Percentiles rank a stretch among this genome's conserved stretches.
phyloP scores from a whole-genome alignment of 177 flowering plant species.

The Telopea speciosissima region DNA sequence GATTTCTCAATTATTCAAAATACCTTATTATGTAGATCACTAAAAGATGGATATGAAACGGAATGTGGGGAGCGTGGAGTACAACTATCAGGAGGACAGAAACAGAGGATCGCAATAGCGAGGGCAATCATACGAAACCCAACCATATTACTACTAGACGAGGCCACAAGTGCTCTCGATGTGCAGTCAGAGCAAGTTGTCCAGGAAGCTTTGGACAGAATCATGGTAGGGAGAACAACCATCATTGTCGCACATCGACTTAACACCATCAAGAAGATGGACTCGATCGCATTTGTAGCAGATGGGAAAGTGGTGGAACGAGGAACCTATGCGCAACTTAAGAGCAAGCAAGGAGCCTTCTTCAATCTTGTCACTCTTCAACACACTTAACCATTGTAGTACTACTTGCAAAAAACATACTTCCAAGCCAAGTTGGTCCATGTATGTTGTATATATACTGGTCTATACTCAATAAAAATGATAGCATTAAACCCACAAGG shows the following conservation, averaged over 20 bases:
- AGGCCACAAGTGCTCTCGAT: constrained; percentile 90
- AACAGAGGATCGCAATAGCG: constrained; percentile 86
- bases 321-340: constrained; percentile 70
- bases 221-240: constrained; percentile 75
- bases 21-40: constrained; percentile 29
- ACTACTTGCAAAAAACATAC: too few species aligned
- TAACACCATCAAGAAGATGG: constrained; percentile 69
- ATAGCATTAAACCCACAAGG: too few species aligned
- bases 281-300: constrained; percentile 59
- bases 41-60: constrained; percentile 78
- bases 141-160: constrained; percentile 62
- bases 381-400: neutral
- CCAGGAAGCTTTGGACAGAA: constrained; percentile 71
- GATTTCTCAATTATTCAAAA: neutral
- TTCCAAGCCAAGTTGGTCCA: too few species aligned
- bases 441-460: too few species aligned
- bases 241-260: constrained; percentile 88
- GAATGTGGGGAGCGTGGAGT: constrained; percentile 94
- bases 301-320: constrained; percentile 75
- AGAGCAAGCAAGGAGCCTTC: constrained; percentile 65
- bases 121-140: constrained; percentile 84
- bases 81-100: constrained; percentile 91
- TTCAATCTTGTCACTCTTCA: constrained; percentile 57
- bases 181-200: constrained; percentile 83
- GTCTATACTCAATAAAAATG: too few species aligned